phyloP scores from a whole-genome alignment of 2,329 filamentous ascomycete genomes.

The Escovopsis weberi region DNA sequence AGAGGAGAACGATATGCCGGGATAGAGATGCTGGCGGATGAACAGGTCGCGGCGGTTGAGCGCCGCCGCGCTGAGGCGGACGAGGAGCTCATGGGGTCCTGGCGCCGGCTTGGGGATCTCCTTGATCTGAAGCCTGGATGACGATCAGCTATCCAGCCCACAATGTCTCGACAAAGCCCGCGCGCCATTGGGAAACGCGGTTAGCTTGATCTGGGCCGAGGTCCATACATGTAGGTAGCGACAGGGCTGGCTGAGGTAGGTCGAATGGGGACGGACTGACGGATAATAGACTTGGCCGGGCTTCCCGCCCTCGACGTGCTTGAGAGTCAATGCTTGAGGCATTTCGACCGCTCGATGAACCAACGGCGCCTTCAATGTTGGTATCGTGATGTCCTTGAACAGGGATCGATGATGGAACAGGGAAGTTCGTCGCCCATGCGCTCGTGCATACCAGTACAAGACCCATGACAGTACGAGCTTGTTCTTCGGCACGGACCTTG shows the following conservation, averaged over 20 bases:
- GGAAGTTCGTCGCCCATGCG: no score
- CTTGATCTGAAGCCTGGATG: constrained; percentile 40
- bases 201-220: constrained; percentile 1
- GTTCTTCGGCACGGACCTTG: no score
- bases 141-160: background rate
- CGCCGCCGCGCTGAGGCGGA: constrained; percentile 64
- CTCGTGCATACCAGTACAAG: no score
- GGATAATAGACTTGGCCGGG: constrained; percentile 82
- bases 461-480: no score
- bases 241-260: no score
- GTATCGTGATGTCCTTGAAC: no score
- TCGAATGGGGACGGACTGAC: constrained; percentile 22
- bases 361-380: no score
- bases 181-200: background rate
- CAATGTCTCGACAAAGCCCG: no score
- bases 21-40: constrained; percentile 84
- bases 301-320: constrained; percentile 57
- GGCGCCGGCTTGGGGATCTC: constrained; percentile 48
- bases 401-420: no score
- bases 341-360: constrained; percentile 16
- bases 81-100: constrained; percentile 52
- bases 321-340: constrained; percentile 45
- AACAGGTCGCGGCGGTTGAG: constrained; percentile 95
- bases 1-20: constrained; percentile 61
- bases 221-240: background rate